Percentiles rank a stretch among this genome's conserved stretches.
phyloP scores from a whole-genome alignment of 2,329 filamentous ascomycete species.

The Lojkania enalia region DNA sequence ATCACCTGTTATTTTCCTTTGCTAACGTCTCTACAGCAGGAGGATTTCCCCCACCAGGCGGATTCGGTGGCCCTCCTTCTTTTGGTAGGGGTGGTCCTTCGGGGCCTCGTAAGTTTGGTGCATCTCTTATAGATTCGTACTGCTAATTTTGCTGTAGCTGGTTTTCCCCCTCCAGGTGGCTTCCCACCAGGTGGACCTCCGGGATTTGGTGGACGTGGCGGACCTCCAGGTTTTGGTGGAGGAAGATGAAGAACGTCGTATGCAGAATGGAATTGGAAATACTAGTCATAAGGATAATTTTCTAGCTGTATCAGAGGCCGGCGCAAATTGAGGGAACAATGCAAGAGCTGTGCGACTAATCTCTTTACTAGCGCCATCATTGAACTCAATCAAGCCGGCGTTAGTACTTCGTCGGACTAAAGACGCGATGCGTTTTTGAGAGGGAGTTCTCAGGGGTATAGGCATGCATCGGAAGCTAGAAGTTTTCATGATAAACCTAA shows the following conservation, averaged over 20 bases:
- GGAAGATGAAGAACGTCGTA: slow-evolving; percentile 10
- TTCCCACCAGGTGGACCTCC: slow-evolving; percentile 58
- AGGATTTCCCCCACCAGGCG: no score
- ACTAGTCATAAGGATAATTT: not conserved
- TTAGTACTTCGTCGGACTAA: no score
- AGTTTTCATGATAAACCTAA: no score
- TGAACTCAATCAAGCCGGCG: no score
- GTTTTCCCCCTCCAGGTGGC: slow-evolving; percentile 21
- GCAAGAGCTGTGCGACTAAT: not conserved
- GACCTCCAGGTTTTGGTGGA: slow-evolving; percentile 29
- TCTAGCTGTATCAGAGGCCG: not conserved
- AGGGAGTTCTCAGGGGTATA: no score
- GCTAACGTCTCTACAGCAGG: no score
- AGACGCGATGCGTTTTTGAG: no score
- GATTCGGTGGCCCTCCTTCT: slow-evolving; percentile 40
- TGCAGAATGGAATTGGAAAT: slow-evolving; percentile 12
- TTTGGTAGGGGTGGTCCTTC: slow-evolving; percentile 44
- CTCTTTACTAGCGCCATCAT: no score
- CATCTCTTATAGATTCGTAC: not conserved
- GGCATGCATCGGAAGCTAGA: no score
- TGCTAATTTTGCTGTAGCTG: slow-evolving; percentile 33
- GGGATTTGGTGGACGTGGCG: slow-evolving; percentile 37
- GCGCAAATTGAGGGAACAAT: not conserved
- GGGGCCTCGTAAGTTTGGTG: slow-evolving; percentile 38
- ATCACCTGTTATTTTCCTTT: no score